Base-by-base conservation (phyloP, 2,329 filamentous ascomycete genomes). In the Aureobasidium mangrovei region DNA sequence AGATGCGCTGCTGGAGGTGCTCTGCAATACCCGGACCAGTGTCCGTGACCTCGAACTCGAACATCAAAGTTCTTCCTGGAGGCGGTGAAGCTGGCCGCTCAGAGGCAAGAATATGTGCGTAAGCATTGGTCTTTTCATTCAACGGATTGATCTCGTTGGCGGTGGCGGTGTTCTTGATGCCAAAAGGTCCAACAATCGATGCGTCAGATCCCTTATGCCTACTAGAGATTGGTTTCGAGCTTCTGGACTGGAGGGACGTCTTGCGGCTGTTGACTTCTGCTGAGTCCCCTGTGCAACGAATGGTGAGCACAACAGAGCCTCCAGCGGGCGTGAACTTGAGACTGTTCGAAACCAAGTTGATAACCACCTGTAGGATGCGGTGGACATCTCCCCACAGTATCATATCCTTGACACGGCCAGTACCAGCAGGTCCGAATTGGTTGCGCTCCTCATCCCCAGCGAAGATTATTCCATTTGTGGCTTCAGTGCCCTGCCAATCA, bases 371-470 rank as follows among this genome's bases (percentile, higher is more conserved):
- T 28, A 95, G 72, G 38, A 95, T 93, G 42, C 91, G 79, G 64
- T 95, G 89, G 60, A 93, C 86, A 62, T 96, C 91, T n/a, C 91
- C 91, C 82, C 88, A 93, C 1, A 96, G 74, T 48, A 86, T 84
- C 84, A 94, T 91, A 59, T 95, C 88, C 65, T 86, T 88, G 27
- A 95, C 69, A 18, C 84, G 76, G 7, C 85, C 85, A 3, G 80
- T 75, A 1, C 61, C 63, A 28, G 52, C 35, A 5, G 63, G 62
- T 1, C 84, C 85, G 12, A 84, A 72, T 2, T 81, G 81, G 8
- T 80, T 79, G 10, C 81, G 68, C 7, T 60, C 12, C 9, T 45
- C 46, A 3, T 56, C 42, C 7, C 26, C 35, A n/a, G 31, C 29
- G 40, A 46, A 45, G 8, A 53, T 33, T 28, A 53, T 63, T 72